Evolutionary conservation across 2,329 filamentous ascomycete species (phyloP).

Genomic region (Dactylellina cionopaga): DNA sequence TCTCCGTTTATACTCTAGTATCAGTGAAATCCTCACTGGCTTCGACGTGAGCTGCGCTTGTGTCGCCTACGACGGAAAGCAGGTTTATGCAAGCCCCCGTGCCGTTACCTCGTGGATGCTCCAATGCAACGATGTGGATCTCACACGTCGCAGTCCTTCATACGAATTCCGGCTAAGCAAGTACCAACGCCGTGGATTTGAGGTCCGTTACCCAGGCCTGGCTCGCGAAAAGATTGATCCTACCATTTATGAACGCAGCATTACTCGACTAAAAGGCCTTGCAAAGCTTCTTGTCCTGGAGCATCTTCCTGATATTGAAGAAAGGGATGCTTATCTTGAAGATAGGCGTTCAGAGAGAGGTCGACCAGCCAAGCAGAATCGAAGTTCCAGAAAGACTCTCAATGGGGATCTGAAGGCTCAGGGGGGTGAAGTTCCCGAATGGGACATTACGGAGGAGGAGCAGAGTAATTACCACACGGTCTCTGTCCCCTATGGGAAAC

Average conservation of each 20-base stretch:
- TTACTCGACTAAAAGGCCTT: conserved; percentile 77
- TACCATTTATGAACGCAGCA: conserved; percentile 85
- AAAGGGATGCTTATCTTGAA: conserved; percentile 76
- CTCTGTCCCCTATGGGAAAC: conserved; percentile 73
- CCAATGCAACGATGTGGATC: conserved; percentile 81
- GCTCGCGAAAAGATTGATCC: conserved; percentile 81
- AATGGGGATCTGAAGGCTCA: conserved; percentile 73
- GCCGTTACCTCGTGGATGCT: conserved; percentile 82
- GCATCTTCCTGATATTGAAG: conserved; percentile 74
- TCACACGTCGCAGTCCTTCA: conserved; percentile 81
- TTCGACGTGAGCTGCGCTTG: conserved; percentile 88
- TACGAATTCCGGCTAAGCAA: conserved; percentile 89
- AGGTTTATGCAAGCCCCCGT: conserved; percentile 81
- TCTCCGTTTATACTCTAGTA: conserved; percentile 81
- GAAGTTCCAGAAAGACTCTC: conserved; percentile 64
- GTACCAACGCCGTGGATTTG: conserved; percentile 84
- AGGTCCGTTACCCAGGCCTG: conserved; percentile 80
- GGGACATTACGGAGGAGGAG: conserved; percentile 76
- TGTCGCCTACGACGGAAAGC: conserved; percentile 79
- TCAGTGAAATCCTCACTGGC: conserved; percentile 85
- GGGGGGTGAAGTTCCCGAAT: conserved; percentile 80
- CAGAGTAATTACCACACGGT: conserved; percentile 83
- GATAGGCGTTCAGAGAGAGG: conserved; percentile 78
- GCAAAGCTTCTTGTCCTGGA: conserved; percentile 83
- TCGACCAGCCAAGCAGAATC: conserved; percentile 65